These are phyloP conservation scores for Curvularia hawaiiensis DNA, from an alignment of 2,329 filamentous ascomycete species.

Conservation along the genomic window DNA sequence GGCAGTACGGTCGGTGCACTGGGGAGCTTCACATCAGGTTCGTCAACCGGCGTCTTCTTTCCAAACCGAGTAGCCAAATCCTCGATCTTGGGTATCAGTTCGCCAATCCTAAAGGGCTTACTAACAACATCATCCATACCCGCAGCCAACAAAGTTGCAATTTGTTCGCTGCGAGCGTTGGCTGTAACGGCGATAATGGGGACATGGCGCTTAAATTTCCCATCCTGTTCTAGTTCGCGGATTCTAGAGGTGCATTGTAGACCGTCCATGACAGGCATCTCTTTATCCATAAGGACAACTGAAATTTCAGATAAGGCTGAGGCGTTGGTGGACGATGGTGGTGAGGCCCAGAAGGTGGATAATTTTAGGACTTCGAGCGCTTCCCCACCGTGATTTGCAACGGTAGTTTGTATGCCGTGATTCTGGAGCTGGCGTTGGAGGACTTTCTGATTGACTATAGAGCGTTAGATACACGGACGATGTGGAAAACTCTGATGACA, in stretches of 20 bases:
- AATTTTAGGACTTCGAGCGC: slow-evolving; percentile 52
- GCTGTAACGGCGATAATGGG: slow-evolving; percentile 52
- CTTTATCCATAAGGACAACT: slow-evolving; percentile 48
- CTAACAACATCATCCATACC: slow-evolving; percentile 57
- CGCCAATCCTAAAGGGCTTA: slow-evolving; percentile 58
- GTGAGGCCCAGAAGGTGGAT: slow-evolving; percentile 48
- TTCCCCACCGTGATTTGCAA: slow-evolving; percentile 58
- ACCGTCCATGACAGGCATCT: slow-evolving; percentile 52
- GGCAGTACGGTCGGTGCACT: neutral
- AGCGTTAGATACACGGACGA: slow-evolving; percentile 2
- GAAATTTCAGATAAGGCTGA: slow-evolving; percentile 25
- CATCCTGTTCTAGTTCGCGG: slow-evolving; percentile 44
- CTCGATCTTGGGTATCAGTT: slow-evolving; percentile 58
- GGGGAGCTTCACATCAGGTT: neutral
- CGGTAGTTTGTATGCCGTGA: slow-evolving; percentile 52
- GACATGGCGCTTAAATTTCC: slow-evolving; percentile 42
- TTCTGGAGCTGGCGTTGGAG: slow-evolving; percentile 57
- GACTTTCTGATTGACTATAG: slow-evolving; percentile 55
- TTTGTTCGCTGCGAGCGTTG: slow-evolving; percentile 49
- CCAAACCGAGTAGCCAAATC: slow-evolving; percentile 46
- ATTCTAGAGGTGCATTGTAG: slow-evolving; percentile 46
- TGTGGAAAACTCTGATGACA: neutral
- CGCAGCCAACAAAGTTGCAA: slow-evolving; percentile 44
- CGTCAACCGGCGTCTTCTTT: neutral
- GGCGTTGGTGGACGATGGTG: slow-evolving; percentile 31